Evolutionary conservation across 768 basidiomycete genomes (phyloP), one percentile per base, ranked within the genome.

Genomic region (Filobasidium floriforme): DNA sequence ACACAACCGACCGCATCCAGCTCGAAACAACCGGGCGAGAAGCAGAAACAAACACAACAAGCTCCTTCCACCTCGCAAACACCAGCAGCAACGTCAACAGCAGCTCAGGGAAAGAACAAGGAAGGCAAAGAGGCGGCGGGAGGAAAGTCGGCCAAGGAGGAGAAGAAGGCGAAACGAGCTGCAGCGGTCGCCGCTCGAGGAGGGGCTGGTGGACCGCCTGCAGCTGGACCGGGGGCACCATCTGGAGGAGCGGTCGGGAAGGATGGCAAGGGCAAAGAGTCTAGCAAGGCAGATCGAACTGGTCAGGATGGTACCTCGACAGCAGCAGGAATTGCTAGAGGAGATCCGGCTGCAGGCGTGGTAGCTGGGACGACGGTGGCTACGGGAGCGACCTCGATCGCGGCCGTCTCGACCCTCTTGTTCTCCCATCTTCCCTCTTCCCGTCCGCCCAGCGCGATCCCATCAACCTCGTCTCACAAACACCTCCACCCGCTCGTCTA

Each of bases 401-500:
- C 62, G 46, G 41, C 62, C 44, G 51, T 55, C 49, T 19, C 14
- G 1, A 61, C 59, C 32, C 32, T 57, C 19, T 73, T 78, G 65
- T 76, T 76, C 70, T 72, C 73, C 12, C 77, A 78, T 67, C 66
- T 78, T 18, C 75, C 77, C 11, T 32, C 49, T 1, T 66, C 68
- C n/a, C 72, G 73, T 46, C 62, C 60, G 11, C 67, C 67, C 22
- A 51, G 61, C 59, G 60, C 67, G 37, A 41, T 74, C 12, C 41
- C 66, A 54, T 72, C 75, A 5, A 51, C 71, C 41, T 67, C 41
- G 19, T 66, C 62, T 6, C 65, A 62, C 24, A 76, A 75, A 66
- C 41, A 90, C 73, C 89, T 98, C 46, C 96, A 98, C 75, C 96
- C 93, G 32, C 85, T 85, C 22, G 87, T 98, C 71, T 81, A 92